These are phyloP conservation scores for Emericellopsis cladophorae DNA, from an alignment of 2,329 filamentous ascomycete species.

Conservation along the genomic window DNA sequence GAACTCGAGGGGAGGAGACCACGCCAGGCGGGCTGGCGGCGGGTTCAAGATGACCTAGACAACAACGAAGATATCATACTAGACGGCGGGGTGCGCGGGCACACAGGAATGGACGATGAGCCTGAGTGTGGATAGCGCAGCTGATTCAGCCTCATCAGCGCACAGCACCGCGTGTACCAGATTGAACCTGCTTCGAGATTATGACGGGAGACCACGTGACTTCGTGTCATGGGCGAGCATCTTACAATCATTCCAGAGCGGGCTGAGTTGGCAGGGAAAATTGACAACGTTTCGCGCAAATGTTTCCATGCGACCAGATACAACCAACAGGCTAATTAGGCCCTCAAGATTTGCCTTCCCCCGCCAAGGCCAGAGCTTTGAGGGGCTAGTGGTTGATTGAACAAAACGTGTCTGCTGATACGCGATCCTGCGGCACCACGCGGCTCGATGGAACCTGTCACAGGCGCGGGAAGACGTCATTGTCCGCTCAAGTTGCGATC, in stretches of 20 bases:
- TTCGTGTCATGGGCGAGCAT: slow-evolving; percentile 15
- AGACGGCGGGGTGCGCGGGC: slow-evolving; percentile 40
- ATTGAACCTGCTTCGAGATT: too few relatives aligned
- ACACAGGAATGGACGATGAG: slow-evolving; percentile 14
- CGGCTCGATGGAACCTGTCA: too few relatives aligned
- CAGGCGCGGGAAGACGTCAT: too few relatives aligned
- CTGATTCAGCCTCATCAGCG: too few relatives aligned
- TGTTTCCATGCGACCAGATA: too few relatives aligned
- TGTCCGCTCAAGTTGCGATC: too few relatives aligned
- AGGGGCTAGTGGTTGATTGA: too few relatives aligned
- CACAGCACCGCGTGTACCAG: not conserved
- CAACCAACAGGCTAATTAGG: too few relatives aligned
- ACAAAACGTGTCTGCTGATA: too few relatives aligned
- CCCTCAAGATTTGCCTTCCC: too few relatives aligned
- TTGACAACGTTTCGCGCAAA: not conserved
- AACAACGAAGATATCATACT: slow-evolving; percentile 47
- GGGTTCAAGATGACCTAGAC: slow-evolving; percentile 47
- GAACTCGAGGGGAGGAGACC: slow-evolving; percentile 24
- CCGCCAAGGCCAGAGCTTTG: too few relatives aligned
- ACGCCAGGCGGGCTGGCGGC: slow-evolving; percentile 36
- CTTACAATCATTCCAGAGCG: not conserved
- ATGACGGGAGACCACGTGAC: slow-evolving; percentile 13
- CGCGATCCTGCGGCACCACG: too few relatives aligned
- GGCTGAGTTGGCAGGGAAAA: not conserved
- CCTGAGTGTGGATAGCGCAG: slow-evolving; percentile 19